Conservation (phyloP, 805 yeast species). For the Saturnispora sanitii region DNA sequence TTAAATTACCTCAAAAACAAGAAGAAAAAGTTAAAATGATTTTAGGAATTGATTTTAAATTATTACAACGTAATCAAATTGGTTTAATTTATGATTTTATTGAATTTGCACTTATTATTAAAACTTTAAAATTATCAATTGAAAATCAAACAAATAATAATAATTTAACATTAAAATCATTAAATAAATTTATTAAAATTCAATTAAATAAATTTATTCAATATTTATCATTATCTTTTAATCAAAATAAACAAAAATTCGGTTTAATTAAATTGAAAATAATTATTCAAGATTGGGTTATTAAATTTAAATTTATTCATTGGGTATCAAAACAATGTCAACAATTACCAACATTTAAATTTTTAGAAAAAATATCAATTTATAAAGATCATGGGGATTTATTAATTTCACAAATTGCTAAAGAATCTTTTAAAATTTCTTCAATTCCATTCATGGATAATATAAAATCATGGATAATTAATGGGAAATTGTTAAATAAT, state of each 20-base stretch:
- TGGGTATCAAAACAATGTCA: slow-evolving; percentile 31
- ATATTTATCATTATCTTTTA: background rate
- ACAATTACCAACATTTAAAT: slow-evolving; percentile 34
- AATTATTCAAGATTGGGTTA: slow-evolving; percentile 39
- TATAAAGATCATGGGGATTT: slow-evolving; percentile 58
- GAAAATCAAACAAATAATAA: background rate
- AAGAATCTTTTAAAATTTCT: slow-evolving; percentile 35
- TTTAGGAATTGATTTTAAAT: slow-evolving; percentile 1
- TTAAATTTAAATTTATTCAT: slow-evolving; percentile 48
- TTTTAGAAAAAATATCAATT: slow-evolving; percentile 43
- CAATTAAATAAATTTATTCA: background rate
- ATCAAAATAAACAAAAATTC: background rate
- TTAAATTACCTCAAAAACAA: background rate
- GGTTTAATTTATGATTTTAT: slow-evolving; percentile 9
- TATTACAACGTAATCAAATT: slow-evolving; percentile 7
- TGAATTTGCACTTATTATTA: slow-evolving; percentile 9
- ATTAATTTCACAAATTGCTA: slow-evolving; percentile 35
- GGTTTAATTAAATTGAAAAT: slow-evolving; percentile 12
- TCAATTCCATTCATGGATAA: slow-evolving; percentile 51
- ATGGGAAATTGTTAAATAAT: slow-evolving; percentile 44
- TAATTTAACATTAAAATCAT: background rate
- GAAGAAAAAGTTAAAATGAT: background rate
- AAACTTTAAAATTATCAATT: slow-evolving; percentile 1
- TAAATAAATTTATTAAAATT: background rate
- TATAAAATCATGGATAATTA: slow-evolving; percentile 54